Evolutionary conservation across 495 filamentous ascomycete genomes (phyloP), one percentile per base, ranked within the genome.

Genomic region (Penicillium angulare): DNA sequence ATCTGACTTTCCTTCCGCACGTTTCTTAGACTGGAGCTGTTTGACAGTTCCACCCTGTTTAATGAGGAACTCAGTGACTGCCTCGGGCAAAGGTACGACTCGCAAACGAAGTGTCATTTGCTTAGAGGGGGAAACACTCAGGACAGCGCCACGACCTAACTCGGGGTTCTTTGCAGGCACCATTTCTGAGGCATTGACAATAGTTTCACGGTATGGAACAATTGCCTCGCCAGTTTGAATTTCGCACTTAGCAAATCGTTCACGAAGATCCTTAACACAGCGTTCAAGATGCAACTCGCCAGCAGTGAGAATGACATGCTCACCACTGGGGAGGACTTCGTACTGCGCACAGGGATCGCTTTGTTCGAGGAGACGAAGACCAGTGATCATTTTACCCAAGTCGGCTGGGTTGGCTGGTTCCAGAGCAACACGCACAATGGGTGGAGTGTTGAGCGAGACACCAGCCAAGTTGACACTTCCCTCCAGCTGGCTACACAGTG

Each of bases 301-400:
- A 21, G 93, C 93, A 0, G 95, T 97, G 21, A 93, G 69, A 17
- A 99, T 82, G 41, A 99, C 92, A 71, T 99, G 95, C 67, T 99
- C 93, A 43, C 93, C 93, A 49, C 83, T 96, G 47, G 86, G 82
- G 20, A 97, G 86, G 9, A 95, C 88, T 60, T 97, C 91, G 59
- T 99, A 99, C 63, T 90, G 85, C 13, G 92, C 95, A 57, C 93
- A 97, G 2, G 93, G 92, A 61, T 99, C 93, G 62, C 89, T 93
- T 63, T 96, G 90, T 49, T 95, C 90, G 7, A 99, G 85, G 41
- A 99, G 73, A 48, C 86, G 82, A 44, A 97, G 77, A 0, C 93
- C 93, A 9, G 79, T 78, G 39, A 99, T 88, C 92, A 99, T 92
- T 69, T 93, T 96, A 59, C 88, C 82, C 31, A 99, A 73, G 60